These are phyloP conservation scores for Chrysoporthe deuterocubensis DNA, from an alignment of 2,329 filamentous ascomycete species.

Conservation along the genomic window DNA sequence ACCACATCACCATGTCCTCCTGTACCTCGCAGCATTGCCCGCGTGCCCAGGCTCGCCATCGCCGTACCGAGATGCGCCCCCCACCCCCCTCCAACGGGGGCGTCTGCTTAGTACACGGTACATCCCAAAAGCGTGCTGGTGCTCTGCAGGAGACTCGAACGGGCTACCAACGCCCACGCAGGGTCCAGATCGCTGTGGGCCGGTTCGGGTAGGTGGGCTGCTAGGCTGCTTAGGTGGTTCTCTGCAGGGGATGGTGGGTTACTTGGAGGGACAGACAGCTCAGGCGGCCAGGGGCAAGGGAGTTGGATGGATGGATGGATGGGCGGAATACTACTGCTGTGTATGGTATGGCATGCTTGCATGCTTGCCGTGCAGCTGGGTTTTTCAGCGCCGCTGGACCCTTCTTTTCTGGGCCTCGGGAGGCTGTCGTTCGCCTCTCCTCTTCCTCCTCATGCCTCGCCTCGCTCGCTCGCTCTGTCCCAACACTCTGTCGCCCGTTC, in stretches of 20 bases:
- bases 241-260: slow-evolving; percentile 9
- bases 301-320: slow-evolving; percentile 4
- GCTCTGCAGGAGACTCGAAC: no score
- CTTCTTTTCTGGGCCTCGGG: slow-evolving; percentile 19
- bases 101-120: neutral
- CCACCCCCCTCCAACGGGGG: slow-evolving; percentile 1
- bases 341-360: neutral
- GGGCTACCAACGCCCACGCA: neutral
- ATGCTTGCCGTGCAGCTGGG: slow-evolving; percentile 12
- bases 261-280: neutral
- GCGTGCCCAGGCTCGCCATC: neutral
- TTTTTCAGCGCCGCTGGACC: slow-evolving; percentile 19
- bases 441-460: neutral
- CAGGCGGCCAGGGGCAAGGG: neutral
- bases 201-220: slow-evolving; percentile 10
- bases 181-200: slow-evolving; percentile 1
- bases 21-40: neutral
- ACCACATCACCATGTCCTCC: neutral
- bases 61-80: neutral
- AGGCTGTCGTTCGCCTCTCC: neutral
- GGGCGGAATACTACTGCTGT: neutral
- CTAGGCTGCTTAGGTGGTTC: neutral
- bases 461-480: neutral
- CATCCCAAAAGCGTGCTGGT: no score
- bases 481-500: neutral